These are phyloP conservation scores for Daldinia vernicosa DNA, from an alignment of 495 filamentous ascomycete species.

Conservation along the genomic window DNA sequence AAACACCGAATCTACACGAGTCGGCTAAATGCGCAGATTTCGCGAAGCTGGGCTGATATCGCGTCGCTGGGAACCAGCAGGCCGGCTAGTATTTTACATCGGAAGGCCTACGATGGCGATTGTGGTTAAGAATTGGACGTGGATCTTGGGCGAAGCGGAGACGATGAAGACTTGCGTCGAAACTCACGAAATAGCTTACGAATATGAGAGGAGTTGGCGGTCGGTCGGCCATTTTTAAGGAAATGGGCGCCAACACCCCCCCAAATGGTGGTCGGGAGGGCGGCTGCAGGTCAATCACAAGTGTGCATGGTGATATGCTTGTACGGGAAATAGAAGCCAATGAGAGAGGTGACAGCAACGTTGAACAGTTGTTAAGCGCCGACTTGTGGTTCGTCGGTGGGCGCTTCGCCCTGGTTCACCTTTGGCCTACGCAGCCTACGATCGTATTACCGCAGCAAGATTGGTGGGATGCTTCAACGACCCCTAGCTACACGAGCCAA, in stretches of 20 bases:
- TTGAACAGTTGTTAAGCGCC: slow-evolving; percentile 45
- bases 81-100: slow-evolving; percentile 34
- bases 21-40: slow-evolving; percentile 37
- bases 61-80: slow-evolving; percentile 40
- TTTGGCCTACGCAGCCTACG: slow-evolving; percentile 14
- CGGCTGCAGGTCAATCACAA: slow-evolving; percentile 47
- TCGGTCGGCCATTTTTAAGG: slow-evolving; percentile 45
- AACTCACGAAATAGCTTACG: slow-evolving; percentile 37
- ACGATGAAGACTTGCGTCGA: slow-evolving; percentile 19
- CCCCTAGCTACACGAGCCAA: slow-evolving; percentile 27
- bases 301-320: slow-evolving; percentile 42
- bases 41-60: slow-evolving; percentile 24
- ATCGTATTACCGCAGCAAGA: slow-evolving; percentile 35
- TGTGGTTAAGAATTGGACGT: slow-evolving; percentile 18
- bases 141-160: neutral
- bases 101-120: slow-evolving; percentile 38
- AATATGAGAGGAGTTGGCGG: slow-evolving; percentile 38
- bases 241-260: slow-evolving; percentile 33
- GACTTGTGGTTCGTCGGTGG: slow-evolving; percentile 39
- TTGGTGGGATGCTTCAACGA: slow-evolving; percentile 32
- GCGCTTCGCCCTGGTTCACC: slow-evolving; percentile 40
- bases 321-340: slow-evolving; percentile 39
- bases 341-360: slow-evolving; percentile 37
- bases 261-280: slow-evolving; percentile 29
- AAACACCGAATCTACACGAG: slow-evolving; percentile 7